These are phyloP conservation scores for Trichopus zeylanicus DNA, from an alignment of 116 monocot genomes.

Conservation along the genomic window DNA sequence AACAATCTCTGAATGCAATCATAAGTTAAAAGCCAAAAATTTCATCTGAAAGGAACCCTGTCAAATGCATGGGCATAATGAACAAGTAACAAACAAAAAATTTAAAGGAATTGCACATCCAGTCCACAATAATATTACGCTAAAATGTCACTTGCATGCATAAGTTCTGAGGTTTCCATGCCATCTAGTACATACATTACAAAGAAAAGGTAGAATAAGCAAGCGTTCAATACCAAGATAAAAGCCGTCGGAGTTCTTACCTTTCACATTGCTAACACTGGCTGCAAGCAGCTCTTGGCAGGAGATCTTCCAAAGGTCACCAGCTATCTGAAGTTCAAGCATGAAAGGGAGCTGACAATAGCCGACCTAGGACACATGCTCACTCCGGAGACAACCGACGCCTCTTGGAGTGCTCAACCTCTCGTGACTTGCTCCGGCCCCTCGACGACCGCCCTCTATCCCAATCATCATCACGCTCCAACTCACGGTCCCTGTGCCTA, in stretches of 20 bases:
- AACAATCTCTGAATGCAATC: too few relatives aligned
- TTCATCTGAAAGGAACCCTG: too few relatives aligned
- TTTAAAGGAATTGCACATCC: too few relatives aligned
- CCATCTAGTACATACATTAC: slow-evolving; percentile 1
- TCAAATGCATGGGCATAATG: too few relatives aligned
- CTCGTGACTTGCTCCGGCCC: slow-evolving; percentile 58
- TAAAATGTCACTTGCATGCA: slow-evolving; percentile 1
- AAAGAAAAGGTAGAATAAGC: neutral
- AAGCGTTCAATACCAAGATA: neutral
- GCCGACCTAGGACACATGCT: neutral
- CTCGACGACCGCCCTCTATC: slow-evolving; percentile 69
- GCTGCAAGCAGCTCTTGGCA: neutral
- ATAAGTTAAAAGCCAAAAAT: too few relatives aligned
- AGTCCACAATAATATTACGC: neutral
- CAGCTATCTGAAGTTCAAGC: neutral
- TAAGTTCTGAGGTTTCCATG: neutral
- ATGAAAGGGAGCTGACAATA: neutral
- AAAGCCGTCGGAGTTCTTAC: neutral
- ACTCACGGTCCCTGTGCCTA: slow-evolving; percentile 21
- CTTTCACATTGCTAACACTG: neutral
- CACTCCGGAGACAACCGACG: slow-evolving; percentile 29
- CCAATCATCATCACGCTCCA: slow-evolving; percentile 60
- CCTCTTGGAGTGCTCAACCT: slow-evolving; percentile 47
- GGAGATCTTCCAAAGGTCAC: neutral
- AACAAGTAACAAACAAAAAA: too few relatives aligned